Evolutionary conservation across 2,329 filamentous ascomycete species (phyloP).

Genomic region (Alternaria novae-zelandiae): DNA sequence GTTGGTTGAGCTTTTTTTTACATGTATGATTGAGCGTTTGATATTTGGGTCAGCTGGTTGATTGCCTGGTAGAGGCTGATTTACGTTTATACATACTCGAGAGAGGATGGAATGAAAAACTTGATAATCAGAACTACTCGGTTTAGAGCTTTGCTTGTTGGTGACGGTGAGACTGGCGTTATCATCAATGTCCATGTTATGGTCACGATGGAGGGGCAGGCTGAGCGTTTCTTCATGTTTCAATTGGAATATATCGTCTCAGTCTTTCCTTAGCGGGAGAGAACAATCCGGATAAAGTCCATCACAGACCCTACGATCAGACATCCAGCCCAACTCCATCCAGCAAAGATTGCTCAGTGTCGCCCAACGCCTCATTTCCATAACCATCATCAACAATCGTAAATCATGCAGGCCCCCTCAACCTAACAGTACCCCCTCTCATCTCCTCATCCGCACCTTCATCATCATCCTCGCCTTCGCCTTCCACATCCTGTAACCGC

Average conservation of each 20-base stretch:
- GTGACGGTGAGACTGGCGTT: background rate
- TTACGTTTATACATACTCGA: background rate
- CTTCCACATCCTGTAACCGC: conserved; percentile 35
- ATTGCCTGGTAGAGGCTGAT: background rate
- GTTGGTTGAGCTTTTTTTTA: background rate
- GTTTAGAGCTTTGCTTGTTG: background rate
- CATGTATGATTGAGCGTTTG: background rate
- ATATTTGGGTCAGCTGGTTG: background rate
- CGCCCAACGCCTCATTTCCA: background rate
- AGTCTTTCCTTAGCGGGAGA: background rate
- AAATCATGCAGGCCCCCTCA: background rate
- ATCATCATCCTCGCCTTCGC: conserved; percentile 9
- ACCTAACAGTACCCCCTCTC: conserved; percentile 13
- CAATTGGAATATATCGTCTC: background rate
- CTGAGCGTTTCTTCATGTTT: background rate
- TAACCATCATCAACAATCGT: background rate
- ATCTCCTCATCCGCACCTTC: conserved; percentile 1
- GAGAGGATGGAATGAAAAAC: background rate
- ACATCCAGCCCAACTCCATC: background rate
- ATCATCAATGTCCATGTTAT: background rate
- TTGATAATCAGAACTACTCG: background rate
- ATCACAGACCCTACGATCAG: background rate
- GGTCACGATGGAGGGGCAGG: background rate
- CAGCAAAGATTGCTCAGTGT: background rate
- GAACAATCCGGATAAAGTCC: background rate